Base-by-base conservation (phyloP, 176 grass and related monocot genomes). In the Miscanthus lutarioriparius region DNA sequence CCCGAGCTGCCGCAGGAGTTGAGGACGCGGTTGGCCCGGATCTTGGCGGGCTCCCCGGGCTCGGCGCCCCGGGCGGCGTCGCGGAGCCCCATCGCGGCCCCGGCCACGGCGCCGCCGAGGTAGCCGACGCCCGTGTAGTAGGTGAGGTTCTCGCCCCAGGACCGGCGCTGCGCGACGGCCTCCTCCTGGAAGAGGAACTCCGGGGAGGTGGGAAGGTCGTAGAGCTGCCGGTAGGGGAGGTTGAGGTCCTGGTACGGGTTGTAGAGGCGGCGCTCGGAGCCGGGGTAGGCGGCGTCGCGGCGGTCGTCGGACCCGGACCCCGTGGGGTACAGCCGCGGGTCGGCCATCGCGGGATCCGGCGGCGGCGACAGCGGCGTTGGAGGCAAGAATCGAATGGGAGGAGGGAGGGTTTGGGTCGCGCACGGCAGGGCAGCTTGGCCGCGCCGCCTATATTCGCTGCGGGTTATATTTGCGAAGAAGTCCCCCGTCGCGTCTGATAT, bases 131-230 rank as follows among this genome's bases (percentile, higher is more conserved):
- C 96, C 33, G 96, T 98, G 85, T 95, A 98, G 80, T 89, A 95
- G 80, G 91, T 98, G 87, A 98, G 91, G 74, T 98, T 98, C 89
- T 98, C 96, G 12, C 96, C 96, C 96, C 96, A 98, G 44, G 96
- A 95, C 80, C 93, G 96, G 67, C 93, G 89, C 83, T 95, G 91
- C 27, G 90, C 77, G 47, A 92, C 8, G 48, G 96, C 85, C 76
- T 98, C 96, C 91, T 98, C 93, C 74, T 95, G 81, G 85, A 98
- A 98, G 78, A 98, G 96, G 86, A 93, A 98, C 83, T 98, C 96
- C 17, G 96, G 96, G 44, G 96, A 95, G 48, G 96, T 95, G 73
- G 96, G 96, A 23, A 95, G 83, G 79, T 95, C 96, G 86, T 95
- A 98, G 65, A 98, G 82, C n/a, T 81, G 77, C 67, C 76, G 83